Base-by-base conservation (phyloP, 2,329 filamentous ascomycete genomes). In the Arthrobotrys pseudoclavata region DNA sequence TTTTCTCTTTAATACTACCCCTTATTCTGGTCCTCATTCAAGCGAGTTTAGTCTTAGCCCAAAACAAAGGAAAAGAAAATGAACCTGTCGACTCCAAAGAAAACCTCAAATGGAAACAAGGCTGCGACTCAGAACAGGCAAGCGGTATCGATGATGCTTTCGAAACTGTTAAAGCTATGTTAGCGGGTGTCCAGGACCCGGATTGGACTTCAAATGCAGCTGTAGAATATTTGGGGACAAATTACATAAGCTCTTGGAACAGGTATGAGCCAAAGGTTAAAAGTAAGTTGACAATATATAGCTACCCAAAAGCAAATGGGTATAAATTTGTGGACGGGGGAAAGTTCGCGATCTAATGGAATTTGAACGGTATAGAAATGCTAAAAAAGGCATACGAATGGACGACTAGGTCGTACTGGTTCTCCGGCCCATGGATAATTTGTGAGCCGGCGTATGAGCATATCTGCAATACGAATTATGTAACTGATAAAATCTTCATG, bases 181-280 rank as follows among this genome's bases (percentile, higher is more conserved):
- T 50, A n/a, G 6, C 2, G 37, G 34, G 3, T 4, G 57, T 70
- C 0, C 42, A 22, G 18, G 29, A 29, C 0, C 55, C 68, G 29
- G 34, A 71, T 22, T 64, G 55, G 55, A 12, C 40, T 15, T 62
- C 45, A 4, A 55, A 15, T 26, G 68, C 68, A 0, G 68, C 68
- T 13, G 26, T 63, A 13, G 68, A 71, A 4, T 71, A 55, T 26
- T 34, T 71, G 55, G 68, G 68, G 13, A 37, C 68, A 6, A 22
- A 71, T 13, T 55, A 45, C 4, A 55, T 53, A 3, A 13, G 26
- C n/a, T 29, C 24, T 13, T 71, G 68, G 68, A 12, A 18, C 4
- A 9, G 0, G 0, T 64, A 63, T 20, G n/a, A 26, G 18, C 18
- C 26, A 42, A 48, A 63, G 40, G 47, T 71, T 1, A 24, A 34